These are phyloP conservation scores for Microbotryum lychnidis-dioicae DNA, from an alignment of 1,284 basidiomycete species.

Conservation along the genomic window DNA sequence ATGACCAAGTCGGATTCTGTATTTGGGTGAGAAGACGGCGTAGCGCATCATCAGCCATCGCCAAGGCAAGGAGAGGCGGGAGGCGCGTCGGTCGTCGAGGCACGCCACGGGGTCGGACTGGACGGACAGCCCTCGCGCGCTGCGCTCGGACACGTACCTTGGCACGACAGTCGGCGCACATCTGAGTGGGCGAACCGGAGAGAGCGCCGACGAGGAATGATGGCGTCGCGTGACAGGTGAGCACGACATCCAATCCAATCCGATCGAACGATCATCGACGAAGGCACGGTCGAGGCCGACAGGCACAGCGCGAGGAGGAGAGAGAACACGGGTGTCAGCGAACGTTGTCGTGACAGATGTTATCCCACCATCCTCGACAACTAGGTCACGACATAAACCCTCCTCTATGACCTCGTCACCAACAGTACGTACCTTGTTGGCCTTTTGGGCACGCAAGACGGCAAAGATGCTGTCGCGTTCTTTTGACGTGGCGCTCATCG, in stretches of 20 bases:
- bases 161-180: slow-evolving; percentile 93
- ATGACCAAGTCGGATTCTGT: slow-evolving; percentile 89
- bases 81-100: background rate
- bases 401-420: no score
- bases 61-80: background rate
- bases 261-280: background rate
- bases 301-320: background rate
- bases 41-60: background rate
- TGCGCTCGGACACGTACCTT: slow-evolving; percentile 42
- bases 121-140: background rate
- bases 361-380: no score
- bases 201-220: background rate
- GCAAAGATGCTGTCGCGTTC: slow-evolving; percentile 71
- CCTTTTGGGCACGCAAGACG: slow-evolving; percentile 68
- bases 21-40: background rate
- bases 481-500: slow-evolving; percentile 46
- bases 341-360: background rate
- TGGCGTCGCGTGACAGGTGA: background rate
- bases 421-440: slow-evolving; percentile 63
- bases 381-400: no score
- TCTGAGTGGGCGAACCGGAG: slow-evolving; percentile 46
- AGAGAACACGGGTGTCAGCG: background rate
- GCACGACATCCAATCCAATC: no score
- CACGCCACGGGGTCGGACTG: background rate
- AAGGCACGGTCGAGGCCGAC: no score